Conservation (phyloP, 192 early-diverging fungal genomes). For the Paraglomus occultum region DNA sequence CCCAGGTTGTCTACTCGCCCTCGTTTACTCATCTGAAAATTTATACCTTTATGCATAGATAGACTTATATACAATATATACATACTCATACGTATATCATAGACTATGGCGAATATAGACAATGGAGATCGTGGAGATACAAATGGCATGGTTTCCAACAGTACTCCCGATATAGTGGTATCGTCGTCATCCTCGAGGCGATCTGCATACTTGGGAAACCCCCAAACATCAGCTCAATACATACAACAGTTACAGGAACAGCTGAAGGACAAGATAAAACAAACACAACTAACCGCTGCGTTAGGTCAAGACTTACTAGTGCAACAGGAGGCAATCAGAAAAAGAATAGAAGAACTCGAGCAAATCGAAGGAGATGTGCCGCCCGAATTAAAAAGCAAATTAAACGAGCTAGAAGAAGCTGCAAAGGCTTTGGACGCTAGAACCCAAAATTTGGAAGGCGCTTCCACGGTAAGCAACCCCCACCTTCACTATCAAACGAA, state of each 20-base stretch:
- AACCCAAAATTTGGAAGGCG: background rate
- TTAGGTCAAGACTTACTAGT: slow-evolving; percentile 8
- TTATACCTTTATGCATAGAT: too few species aligned
- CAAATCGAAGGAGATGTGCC: slow-evolving; percentile 16
- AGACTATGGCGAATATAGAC: too few species aligned
- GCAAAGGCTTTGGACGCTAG: background rate
- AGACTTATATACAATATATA: too few species aligned
- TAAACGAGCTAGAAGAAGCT: slow-evolving; percentile 14
- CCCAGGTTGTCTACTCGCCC: too few species aligned
- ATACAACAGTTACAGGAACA: slow-evolving; percentile 29
- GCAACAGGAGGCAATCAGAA: slow-evolving; percentile 3
- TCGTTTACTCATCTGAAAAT: too few species aligned
- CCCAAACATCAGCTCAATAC: background rate
- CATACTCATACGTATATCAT: too few species aligned
- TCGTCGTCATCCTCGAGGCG: slow-evolving; percentile 14
- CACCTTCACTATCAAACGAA: background rate
- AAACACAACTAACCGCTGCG: slow-evolving; percentile 18
- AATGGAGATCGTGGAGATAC: too few species aligned
- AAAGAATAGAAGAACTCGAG: slow-evolving; percentile 26
- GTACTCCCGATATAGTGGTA: background rate
- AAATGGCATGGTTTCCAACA: background rate
- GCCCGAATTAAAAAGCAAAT: slow-evolving; percentile 20
- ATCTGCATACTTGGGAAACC: slow-evolving; percentile 1
- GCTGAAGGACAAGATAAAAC: background rate
- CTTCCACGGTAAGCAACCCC: slow-evolving; percentile 4